Evolutionary conservation across 2,329 filamentous ascomycete species (phyloP), one percentile per base, ranked within the genome.

Genomic region (Epichloe gansuensis): DNA sequence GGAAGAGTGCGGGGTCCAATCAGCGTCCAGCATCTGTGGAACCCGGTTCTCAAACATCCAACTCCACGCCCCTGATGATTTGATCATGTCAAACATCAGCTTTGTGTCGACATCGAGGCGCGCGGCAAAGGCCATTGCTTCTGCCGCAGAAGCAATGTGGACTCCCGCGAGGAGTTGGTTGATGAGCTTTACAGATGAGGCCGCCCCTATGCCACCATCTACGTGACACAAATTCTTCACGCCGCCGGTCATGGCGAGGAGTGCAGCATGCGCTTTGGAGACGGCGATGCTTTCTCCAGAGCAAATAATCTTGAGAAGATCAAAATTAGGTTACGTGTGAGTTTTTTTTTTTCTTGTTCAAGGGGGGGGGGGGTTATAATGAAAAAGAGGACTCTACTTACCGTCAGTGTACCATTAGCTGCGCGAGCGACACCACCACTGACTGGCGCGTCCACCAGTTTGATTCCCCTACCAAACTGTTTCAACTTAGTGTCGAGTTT

Each of bases 81-180:
- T 66, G 40, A 80, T 69, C 15, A 72, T 66, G 3, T 79, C 75
- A 51, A 66, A 70, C 5, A 78, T 65, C 3, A 68, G 63, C 51
- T 71, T 65, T 0, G 75, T 73, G 52, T 81, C 74, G 27, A 81
- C 58, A 0, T 76, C 76, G 4, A 78, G 67, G 9, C 71, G 69
- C 3, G 74, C 73, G 2, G 73, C 77, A 49, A 81, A 71, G 0
- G 75, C 75, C 69, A 80, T 77, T 0, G 74, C 75, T 61, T 82
- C 79, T 15, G 71, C 72, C 3, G 76, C 71, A 0, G 74, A 67
- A 8, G 76, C 70, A 46, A 82, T 79, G 59, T 82, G 77, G 4
- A 79, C 74, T 2, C 75, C 78, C 0, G 76, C 75, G 42, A 82
- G 72, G 4, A 80, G 70, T 57, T 81, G 75, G 59, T 80, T 75